Conservation (phyloP, 164 flowering plant genomes). For the Akebia trifoliata region DNA sequence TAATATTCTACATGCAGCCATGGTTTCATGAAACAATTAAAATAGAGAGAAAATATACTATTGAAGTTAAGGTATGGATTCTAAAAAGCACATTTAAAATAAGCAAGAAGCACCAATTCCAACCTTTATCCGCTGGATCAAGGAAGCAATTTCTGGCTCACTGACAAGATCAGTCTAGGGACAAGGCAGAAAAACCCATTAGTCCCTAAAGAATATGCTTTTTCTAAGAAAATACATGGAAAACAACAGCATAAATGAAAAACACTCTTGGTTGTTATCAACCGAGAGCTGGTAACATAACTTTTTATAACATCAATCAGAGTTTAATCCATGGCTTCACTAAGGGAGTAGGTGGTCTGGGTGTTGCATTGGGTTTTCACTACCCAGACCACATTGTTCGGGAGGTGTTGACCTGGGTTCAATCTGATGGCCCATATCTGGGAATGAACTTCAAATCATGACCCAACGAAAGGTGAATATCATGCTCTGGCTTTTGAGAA, state of each 20-base stretch:
- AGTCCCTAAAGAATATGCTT: slow-evolving; percentile 5
- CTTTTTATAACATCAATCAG: no score
- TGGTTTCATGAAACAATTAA: background rate
- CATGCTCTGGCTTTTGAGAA: background rate
- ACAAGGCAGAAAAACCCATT: slow-evolving; percentile 11
- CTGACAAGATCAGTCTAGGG: slow-evolving; percentile 83
- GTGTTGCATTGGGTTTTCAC: background rate
- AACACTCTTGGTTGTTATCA: no score
- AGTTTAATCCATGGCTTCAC: no score
- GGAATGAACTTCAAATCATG: no score
- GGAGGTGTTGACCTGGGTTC: background rate
- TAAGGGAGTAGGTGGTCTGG: background rate
- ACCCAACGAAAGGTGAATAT: background rate
- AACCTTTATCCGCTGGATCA: slow-evolving; percentile 72
- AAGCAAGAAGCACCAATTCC: slow-evolving; percentile 16
- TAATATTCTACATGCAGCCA: slow-evolving; percentile 52
- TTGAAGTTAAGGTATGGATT: background rate
- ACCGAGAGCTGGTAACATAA: no score
- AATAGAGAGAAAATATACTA: background rate
- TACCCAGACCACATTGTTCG: background rate
- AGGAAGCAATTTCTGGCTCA: slow-evolving; percentile 55
- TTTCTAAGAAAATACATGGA: background rate
- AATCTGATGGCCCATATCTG: background rate
- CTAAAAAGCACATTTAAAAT: background rate
- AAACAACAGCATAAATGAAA: background rate